These are phyloP conservation scores for Beta lomatogona DNA, from an alignment of 179 eudicot species.

Conservation along the genomic window DNA sequence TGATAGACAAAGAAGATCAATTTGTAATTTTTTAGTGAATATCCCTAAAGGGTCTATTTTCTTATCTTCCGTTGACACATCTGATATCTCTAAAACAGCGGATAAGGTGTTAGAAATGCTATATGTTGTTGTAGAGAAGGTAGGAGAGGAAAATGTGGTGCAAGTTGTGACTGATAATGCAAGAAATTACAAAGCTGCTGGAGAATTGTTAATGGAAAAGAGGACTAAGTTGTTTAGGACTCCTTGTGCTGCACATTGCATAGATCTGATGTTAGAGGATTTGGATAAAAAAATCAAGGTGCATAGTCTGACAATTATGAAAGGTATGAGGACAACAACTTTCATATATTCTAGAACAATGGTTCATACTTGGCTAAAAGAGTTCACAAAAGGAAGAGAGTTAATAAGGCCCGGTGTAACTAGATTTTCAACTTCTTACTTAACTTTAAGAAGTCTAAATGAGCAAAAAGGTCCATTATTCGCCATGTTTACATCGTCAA, in stretches of 20 bases:
- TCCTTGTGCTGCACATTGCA: too few relatives aligned
- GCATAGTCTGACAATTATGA: background rate
- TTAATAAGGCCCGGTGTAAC: background rate
- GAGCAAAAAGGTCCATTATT: too few relatives aligned
- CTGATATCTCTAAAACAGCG: conserved; percentile 19
- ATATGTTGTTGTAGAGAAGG: too few relatives aligned
- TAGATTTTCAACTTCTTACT: background rate
- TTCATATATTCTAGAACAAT: background rate
- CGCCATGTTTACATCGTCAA: too few relatives aligned
- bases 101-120: conserved; percentile 5
- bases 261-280: too few relatives aligned
- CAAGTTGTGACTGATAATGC: background rate
- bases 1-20: too few relatives aligned
- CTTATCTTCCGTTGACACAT: conserved; percentile 26
- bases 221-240: too few relatives aligned
- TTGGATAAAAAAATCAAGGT: background rate
- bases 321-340: background rate
- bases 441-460: background rate
- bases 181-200: background rate
- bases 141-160: conserved; percentile 10
- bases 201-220: background rate
- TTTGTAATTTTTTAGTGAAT: conserved; percentile 6
- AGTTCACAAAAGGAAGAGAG: background rate
- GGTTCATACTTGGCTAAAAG: background rate
- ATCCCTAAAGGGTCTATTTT: conserved; percentile 23